Evolutionary conservation across 805 yeast genomes (phyloP), one percentile per base, ranked within the genome.

Genomic region (Kazachstania viticola): DNA sequence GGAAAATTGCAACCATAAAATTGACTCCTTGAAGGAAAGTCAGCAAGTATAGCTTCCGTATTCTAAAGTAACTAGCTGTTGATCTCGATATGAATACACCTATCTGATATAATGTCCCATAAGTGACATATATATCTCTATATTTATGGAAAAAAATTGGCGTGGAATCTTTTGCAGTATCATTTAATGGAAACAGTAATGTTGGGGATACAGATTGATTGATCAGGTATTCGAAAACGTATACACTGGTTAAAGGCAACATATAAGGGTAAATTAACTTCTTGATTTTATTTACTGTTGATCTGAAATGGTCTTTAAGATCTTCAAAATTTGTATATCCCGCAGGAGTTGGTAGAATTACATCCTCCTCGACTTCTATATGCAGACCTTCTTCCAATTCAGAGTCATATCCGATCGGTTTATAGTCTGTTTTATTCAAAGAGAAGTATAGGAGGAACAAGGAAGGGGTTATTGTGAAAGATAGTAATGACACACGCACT

Each of bases 171-270:
- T 17, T 29, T 16, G 70, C 65, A 27, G 31, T 13, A 9, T 21
- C 15, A 1, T 73, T 71, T 4, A 84, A 45, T 0, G 88, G 87
- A 47, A 80, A 88, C 6, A 88, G 59, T 27, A 88, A 59, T 0
- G 96, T 87, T 2, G 97, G 96, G 0, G 94, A 68, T 1, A 88
- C 69, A 0, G 95, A 95, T 54, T 88, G 97, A 51, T 88, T 88
- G 37, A 88, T 88, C 15, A 77, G 63, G 49, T 88, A 88, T 49
- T 88, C 97, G 4, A 83, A 73, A 15, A 83, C 59, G 54, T 88
- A 91, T 1, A 88, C 98, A 0, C 85, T 56, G 36, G 79, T 65
- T 23, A 88, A 59, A 0, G 98, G 97, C 2, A 83, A 29, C 88
- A 88, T 85, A 47, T 70, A 88, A 0, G 85, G 85, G 2, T 58